Evolutionary conservation across 192 early-diverging fungal species (phyloP).

Genomic region (Paraglomus occultum): DNA sequence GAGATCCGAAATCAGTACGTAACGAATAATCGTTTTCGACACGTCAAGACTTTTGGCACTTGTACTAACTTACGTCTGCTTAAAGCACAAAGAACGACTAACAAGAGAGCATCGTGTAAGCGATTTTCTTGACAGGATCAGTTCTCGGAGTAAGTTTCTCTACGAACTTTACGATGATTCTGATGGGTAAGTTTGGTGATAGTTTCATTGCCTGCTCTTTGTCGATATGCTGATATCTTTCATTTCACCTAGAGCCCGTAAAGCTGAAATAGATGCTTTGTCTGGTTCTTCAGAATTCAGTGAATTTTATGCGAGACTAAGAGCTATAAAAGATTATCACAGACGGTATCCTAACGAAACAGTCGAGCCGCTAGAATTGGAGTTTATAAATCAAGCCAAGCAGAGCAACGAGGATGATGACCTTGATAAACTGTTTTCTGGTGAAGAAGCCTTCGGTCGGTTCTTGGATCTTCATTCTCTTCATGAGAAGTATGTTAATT

Average conservation of each 20-base stretch:
- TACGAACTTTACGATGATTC: constrained; percentile 65
- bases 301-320: constrained; percentile 85
- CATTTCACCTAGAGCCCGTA: constrained; percentile 47
- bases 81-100: constrained; percentile 75
- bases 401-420: constrained; percentile 38
- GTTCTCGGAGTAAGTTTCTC: constrained; percentile 59
- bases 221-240: neutral
- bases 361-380: constrained; percentile 79
- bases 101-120: constrained; percentile 77
- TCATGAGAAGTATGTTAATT: constrained; percentile 80
- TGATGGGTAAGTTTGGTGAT: too few relatives aligned
- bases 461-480: constrained; percentile 84
- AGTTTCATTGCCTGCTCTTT: neutral
- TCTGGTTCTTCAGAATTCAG: constrained; percentile 67
- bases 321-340: constrained; percentile 78
- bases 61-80: neutral
- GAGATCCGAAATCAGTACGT: constrained; percentile 65
- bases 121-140: constrained; percentile 68
- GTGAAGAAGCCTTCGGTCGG: constrained; percentile 82
- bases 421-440: constrained; percentile 87
- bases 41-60: neutral
- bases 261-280: constrained; percentile 69
- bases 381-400: constrained; percentile 62
- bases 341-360: constrained; percentile 71
- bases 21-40: neutral